Evolutionary conservation across 257 asterid genomes (phyloP), one percentile per base, ranked within the genome.

Genomic region (Leptodermis oblonga): DNA sequence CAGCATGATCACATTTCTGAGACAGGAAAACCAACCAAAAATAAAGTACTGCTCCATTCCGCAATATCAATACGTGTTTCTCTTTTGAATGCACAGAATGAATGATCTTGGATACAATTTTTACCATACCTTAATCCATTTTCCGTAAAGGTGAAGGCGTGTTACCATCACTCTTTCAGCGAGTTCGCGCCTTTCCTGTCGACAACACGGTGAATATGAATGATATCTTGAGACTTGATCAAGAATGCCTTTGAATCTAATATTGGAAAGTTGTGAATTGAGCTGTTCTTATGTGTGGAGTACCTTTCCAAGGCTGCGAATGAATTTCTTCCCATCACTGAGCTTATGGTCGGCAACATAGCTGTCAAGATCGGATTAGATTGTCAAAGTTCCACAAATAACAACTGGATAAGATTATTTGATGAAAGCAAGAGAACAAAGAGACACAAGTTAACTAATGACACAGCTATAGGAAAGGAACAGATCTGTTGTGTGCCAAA

Each of bases 111-210:
- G 12, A 52, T 23, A 26, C 14, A 70, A 33, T 31, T 10, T 2
- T 20, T 37, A 7, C 25, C 9, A 15, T 73, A 92, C 98, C 92
- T 92, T 92, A 22, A 87, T 68, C 98, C 98, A 92, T 81, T 79
- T 90, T 61, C 85, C 91, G 12, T 92, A 92, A 60, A 90, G 96
- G 76, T 87, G 88, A 76, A 92, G 98, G 23, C 97, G 86, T 28
- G 98, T 92, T 45, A 90, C 69, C 98, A 90, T 90, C 62, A 90
- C 96, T 81, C 96, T 92, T 79, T 92, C 98, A 7, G 95, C 98
- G 67, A 92, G 95, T 15, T 86, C 95, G 34, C 75, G 92, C 69
- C 74, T 82, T 49, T 87, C 96, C 98, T 92, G 84, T 55, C 20
- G 67, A 76, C 26, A 69, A 60, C 37, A 28, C 56, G 37, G 75